Percentiles rank a stretch among this genome's conserved stretches.
Conservation (phyloP, 2,329 filamentous ascomycete genomes). For the Trichoderma sp. region DNA sequence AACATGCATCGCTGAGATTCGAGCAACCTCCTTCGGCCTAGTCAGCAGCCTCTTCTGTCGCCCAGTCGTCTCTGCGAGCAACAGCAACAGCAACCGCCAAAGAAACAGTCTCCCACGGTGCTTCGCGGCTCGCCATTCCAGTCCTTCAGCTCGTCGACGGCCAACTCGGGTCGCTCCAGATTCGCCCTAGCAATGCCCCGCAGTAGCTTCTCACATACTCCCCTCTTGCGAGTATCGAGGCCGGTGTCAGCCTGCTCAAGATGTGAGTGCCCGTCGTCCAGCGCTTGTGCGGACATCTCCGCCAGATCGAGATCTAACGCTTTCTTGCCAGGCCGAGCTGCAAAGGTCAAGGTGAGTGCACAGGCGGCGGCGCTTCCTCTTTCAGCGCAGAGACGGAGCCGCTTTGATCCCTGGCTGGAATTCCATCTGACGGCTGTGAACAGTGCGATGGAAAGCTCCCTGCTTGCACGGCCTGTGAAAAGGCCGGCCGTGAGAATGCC, state of each 20-base stretch:
- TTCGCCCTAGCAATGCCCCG: constrained; percentile 43
- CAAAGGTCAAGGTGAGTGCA: constrained; percentile 78
- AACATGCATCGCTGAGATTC: constrained; percentile 3
- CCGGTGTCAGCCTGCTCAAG: constrained; percentile 79
- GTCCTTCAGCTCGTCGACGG: constrained; percentile 4
- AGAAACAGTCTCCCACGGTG: neutral
- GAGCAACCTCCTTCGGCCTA: neutral
- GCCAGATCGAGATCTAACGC: constrained; percentile 23
- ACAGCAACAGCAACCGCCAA: constrained; percentile 3
- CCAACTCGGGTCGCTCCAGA: constrained; percentile 11
- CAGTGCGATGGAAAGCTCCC: constrained; percentile 94
- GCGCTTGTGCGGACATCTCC: neutral
- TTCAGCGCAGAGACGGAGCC: neutral
- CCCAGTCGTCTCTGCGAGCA: neutral
- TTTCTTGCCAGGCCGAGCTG: constrained; percentile 64
- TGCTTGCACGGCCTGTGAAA: constrained; percentile 92
- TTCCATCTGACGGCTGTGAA: neutral
- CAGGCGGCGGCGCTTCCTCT: neutral
- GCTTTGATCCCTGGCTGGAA: neutral
- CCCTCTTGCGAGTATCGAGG: constrained; percentile 71
- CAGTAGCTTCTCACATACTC: constrained; percentile 55
- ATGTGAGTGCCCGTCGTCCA: constrained; percentile 50
- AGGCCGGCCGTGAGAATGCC: constrained; percentile 79
- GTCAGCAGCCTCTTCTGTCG: constrained; percentile 1
- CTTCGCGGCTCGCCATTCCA: neutral